phyloP scores from a whole-genome alignment of 2,329 filamentous ascomycete species.

The Colletotrichum coccodes region DNA sequence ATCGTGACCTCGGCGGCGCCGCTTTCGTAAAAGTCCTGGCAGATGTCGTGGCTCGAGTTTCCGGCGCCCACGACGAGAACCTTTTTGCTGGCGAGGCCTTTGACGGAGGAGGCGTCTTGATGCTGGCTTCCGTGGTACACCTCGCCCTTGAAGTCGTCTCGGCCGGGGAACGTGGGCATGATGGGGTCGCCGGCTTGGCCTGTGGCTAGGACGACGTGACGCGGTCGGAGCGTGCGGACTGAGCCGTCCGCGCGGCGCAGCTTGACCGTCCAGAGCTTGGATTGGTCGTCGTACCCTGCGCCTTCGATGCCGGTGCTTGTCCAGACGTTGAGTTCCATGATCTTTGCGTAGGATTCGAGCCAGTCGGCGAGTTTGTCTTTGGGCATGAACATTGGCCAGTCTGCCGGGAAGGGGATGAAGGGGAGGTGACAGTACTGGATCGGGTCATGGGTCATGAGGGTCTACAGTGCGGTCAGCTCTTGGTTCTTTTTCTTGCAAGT shows the following conservation, averaged over 20 bases:
- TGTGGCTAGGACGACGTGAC: slow-evolving; percentile 74
- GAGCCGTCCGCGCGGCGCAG: slow-evolving; percentile 54
- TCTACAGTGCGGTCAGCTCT: slow-evolving; percentile 50
- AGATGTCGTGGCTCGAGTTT: slow-evolving; percentile 76
- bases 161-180: slow-evolving; percentile 66
- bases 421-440: slow-evolving; percentile 72
- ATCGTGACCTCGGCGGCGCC: slow-evolving; percentile 73
- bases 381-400: slow-evolving; percentile 77
- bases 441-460: slow-evolving; percentile 73
- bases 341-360: slow-evolving; percentile 71
- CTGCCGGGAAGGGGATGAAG: slow-evolving; percentile 70
- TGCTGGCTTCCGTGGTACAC: slow-evolving; percentile 64
- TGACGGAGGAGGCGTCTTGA: slow-evolving; percentile 1
- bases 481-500: no score
- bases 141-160: slow-evolving; percentile 66
- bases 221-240: slow-evolving; percentile 65
- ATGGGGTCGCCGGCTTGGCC: slow-evolving; percentile 74
- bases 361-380: slow-evolving; percentile 78
- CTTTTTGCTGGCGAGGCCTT: slow-evolving; percentile 62
- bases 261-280: slow-evolving; percentile 64
- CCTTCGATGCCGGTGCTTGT: slow-evolving; percentile 59
- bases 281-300: slow-evolving; percentile 60
- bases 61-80: slow-evolving; percentile 75
- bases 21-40: slow-evolving; percentile 73
- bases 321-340: slow-evolving; percentile 78